These are phyloP conservation scores for Pseudogymnoascus sp. DNA, from an alignment of 2,329 filamentous ascomycete species.

Conservation along the genomic window DNA sequence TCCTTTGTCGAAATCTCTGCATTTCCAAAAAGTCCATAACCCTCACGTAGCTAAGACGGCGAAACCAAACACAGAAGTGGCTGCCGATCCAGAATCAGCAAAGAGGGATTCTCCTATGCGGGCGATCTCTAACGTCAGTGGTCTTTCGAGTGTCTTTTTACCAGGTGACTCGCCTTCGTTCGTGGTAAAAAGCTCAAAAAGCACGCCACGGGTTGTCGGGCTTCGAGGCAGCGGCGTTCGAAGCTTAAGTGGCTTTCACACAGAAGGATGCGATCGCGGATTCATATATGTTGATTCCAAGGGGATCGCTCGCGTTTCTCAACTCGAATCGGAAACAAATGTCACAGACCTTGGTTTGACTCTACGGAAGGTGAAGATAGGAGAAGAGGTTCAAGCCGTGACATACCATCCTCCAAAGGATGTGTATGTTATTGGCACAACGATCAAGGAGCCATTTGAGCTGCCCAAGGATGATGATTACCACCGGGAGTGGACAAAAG, in stretches of 20 bases:
- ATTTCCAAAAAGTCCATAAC: slow-evolving; percentile 71
- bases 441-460: slow-evolving; percentile 62
- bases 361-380: slow-evolving; percentile 62
- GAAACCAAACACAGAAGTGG: slow-evolving; percentile 38
- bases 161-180: slow-evolving; percentile 75
- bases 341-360: slow-evolving; percentile 71
- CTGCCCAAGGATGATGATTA: slow-evolving; percentile 83
- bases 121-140: slow-evolving; percentile 54
- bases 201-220: slow-evolving; percentile 65
- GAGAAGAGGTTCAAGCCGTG: slow-evolving; percentile 63
- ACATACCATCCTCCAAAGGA: slow-evolving; percentile 69
- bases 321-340: slow-evolving; percentile 59
- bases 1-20: slow-evolving; percentile 41
- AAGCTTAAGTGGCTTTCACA: slow-evolving; percentile 70
- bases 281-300: slow-evolving; percentile 75
- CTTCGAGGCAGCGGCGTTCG: slow-evolving; percentile 62
- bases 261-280: slow-evolving; percentile 67
- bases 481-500: slow-evolving; percentile 66
- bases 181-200: slow-evolving; percentile 74
- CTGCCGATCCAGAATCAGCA: slow-evolving; percentile 41
- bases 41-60: slow-evolving; percentile 54
- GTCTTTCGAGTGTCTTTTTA: slow-evolving; percentile 76
- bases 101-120: slow-evolving; percentile 38
- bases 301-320: slow-evolving; percentile 66
- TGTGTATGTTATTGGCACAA: slow-evolving; percentile 71